Percentiles rank a stretch among this genome's conserved stretches.
phyloP scores from a whole-genome alignment of 495 filamentous ascomycete genomes.

The Glarea lozoyensis region DNA sequence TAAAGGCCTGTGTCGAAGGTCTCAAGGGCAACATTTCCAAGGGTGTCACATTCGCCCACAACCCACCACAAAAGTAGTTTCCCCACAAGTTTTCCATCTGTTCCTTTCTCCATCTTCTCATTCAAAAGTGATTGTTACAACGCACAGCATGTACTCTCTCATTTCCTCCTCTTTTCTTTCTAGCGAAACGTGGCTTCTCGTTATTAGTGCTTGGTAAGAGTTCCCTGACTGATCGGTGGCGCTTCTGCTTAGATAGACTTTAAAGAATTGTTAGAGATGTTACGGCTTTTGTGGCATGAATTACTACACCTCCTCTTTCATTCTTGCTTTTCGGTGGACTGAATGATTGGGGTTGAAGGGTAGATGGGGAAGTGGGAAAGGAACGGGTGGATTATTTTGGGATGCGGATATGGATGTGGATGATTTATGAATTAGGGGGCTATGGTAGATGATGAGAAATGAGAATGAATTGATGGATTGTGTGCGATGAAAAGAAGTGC shows the following conservation, averaged over 20 bases:
- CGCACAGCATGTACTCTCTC: background rate
- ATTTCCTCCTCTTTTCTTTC: background rate
- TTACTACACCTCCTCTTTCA: conserved; percentile 8
- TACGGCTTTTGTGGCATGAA: too few relatives aligned
- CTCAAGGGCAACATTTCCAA: conserved; percentile 90
- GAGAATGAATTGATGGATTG: too few relatives aligned
- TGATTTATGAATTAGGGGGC: too few relatives aligned
- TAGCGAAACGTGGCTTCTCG: background rate
- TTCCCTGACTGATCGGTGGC: conserved; percentile 24
- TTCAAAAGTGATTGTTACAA: background rate
- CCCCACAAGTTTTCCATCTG: conserved; percentile 10
- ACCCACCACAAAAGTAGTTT: conserved; percentile 66
- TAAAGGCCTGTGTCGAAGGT: conserved; percentile 61
- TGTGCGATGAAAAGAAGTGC: too few relatives aligned
- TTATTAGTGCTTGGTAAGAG: conserved; percentile 11
- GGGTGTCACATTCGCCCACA: conserved; percentile 82
- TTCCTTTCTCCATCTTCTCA: conserved; percentile 3
- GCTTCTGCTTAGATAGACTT: conserved; percentile 22
- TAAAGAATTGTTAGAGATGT: conserved; percentile 6
- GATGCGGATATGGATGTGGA: background rate
- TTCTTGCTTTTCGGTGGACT: conserved; percentile 10
- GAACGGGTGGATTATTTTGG: background rate
- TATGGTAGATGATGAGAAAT: too few relatives aligned
- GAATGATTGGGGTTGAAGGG: conserved; percentile 3
- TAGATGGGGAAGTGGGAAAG: background rate